phyloP scores from a whole-genome alignment of 768 basidiomycete genomes.

The Kwoniella bestiolae region DNA sequence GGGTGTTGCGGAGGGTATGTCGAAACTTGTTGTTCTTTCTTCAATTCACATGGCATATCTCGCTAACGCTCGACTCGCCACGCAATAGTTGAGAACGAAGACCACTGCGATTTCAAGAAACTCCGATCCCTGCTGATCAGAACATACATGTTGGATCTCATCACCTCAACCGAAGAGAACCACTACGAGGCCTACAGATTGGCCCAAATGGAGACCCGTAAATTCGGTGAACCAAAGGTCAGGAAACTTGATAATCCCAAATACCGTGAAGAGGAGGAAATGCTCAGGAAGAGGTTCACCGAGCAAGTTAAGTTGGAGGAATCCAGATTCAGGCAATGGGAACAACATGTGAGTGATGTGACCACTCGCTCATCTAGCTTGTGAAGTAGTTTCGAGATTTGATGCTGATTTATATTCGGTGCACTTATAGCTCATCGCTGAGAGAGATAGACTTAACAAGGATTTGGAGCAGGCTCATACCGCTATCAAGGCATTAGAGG shows the following conservation, averaged over 20 bases:
- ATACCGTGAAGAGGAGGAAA: slow-evolving; percentile 99
- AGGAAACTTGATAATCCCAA: slow-evolving; percentile 99
- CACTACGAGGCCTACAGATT: slow-evolving; percentile 99
- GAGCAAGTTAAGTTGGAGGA: slow-evolving; percentile 99
- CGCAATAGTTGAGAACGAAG: slow-evolving; percentile 88
- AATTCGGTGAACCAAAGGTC: slow-evolving; percentile 97
- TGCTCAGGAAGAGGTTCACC: slow-evolving; percentile 93
- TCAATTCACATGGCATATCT: too few relatives aligned
- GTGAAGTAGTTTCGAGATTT: not conserved
- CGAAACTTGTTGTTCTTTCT: too few relatives aligned
- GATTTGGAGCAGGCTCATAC: slow-evolving; percentile 81
- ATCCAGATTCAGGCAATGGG: slow-evolving; percentile 97
- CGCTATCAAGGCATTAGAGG: slow-evolving; percentile 56
- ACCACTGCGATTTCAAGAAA: slow-evolving; percentile 99
- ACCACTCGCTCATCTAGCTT: not conserved
- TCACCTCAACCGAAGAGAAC: slow-evolving; percentile 89
- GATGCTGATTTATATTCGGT: not conserved
- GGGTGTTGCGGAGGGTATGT: slow-evolving; percentile 97
- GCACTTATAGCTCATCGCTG: slow-evolving; percentile 80
- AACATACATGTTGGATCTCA: slow-evolving; percentile 98
- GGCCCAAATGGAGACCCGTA: slow-evolving; percentile 99
- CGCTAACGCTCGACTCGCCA: too few relatives aligned
- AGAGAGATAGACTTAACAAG: slow-evolving; percentile 98
- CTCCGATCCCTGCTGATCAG: slow-evolving; percentile 92
- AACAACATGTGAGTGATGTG: slow-evolving; percentile 94